Evolutionary conservation across 148 eudicot species (phyloP).

Genomic region (Pharnaceum exiguum): DNA sequence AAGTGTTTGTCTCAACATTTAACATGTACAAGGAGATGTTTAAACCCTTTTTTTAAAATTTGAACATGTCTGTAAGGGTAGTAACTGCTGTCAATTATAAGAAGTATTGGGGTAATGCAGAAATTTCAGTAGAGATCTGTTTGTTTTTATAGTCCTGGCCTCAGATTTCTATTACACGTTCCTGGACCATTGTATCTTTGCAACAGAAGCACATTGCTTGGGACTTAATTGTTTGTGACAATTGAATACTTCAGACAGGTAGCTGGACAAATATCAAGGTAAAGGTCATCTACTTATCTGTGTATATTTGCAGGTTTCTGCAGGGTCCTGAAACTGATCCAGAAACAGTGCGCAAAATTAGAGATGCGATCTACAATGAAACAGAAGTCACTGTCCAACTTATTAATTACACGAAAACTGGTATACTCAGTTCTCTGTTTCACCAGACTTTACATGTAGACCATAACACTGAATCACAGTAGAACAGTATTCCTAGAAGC

Average conservation of each 20-base stretch:
- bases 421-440: slow-evolving; percentile 29
- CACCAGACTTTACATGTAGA: background rate
- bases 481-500: background rate
- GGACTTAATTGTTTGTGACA: too few relatives aligned
- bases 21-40: background rate
- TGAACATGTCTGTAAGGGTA: too few relatives aligned
- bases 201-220: too few relatives aligned
- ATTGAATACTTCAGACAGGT: too few relatives aligned
- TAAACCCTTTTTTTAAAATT: too few relatives aligned
- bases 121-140: too few relatives aligned
- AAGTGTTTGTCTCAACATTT: background rate
- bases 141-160: too few relatives aligned
- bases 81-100: too few relatives aligned
- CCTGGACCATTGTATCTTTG: too few relatives aligned
- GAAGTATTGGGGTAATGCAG: too few relatives aligned
- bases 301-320: slow-evolving; percentile 55
- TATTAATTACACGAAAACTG: slow-evolving; percentile 92
- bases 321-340: slow-evolving; percentile 99
- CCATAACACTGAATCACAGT: background rate
- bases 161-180: too few relatives aligned
- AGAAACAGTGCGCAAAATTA: slow-evolving; percentile 77
- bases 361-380: slow-evolving; percentile 77
- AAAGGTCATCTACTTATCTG: background rate
- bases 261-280: too few relatives aligned
- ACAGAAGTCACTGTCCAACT: slow-evolving; percentile 93